These are phyloP conservation scores for Cyberlindnera petersonii DNA, from an alignment of 805 yeast species.

Conservation along the genomic window DNA sequence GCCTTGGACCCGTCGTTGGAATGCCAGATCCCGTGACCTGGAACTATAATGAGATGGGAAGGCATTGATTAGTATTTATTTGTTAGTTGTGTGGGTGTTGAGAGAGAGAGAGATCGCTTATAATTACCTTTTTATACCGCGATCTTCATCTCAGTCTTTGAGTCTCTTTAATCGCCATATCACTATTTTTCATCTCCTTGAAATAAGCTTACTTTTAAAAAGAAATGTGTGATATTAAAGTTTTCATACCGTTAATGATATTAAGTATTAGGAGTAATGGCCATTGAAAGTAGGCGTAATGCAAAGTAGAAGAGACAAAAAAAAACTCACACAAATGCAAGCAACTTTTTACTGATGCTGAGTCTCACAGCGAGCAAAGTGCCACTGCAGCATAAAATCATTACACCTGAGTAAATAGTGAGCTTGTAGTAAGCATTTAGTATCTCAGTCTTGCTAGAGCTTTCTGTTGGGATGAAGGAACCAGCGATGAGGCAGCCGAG, in stretches of 20 bases:
- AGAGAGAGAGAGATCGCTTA: too few relatives aligned
- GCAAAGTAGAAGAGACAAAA: too few relatives aligned
- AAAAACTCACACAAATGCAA: slow-evolving; percentile 19
- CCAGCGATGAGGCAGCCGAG: slow-evolving; percentile 25
- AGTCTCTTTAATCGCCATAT: too few relatives aligned
- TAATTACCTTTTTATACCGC: too few relatives aligned
- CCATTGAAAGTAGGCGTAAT: too few relatives aligned
- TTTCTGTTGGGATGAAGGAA: slow-evolving; percentile 20
- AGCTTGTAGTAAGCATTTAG: slow-evolving; percentile 18
- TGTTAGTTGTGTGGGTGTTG: neutral
- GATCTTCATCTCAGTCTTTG: too few relatives aligned
- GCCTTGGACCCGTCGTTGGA: slow-evolving; percentile 42
- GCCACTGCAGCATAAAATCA: slow-evolving; percentile 12
- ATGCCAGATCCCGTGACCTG: slow-evolving; percentile 66
- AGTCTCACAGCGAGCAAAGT: slow-evolving; percentile 15
- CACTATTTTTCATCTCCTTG: too few relatives aligned
- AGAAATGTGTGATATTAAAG: too few relatives aligned
- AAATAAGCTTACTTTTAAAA: too few relatives aligned
- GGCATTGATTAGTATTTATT: neutral
- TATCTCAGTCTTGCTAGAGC: slow-evolving; percentile 5
- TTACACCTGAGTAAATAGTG: slow-evolving; percentile 19
- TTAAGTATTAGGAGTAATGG: too few relatives aligned
- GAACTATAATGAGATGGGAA: slow-evolving; percentile 41
- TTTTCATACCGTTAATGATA: too few relatives aligned
- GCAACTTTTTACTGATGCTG: slow-evolving; percentile 11